Evolutionary conservation across 1,139 yeast species (phyloP).

Genomic region (Suhomyces yuchorum): DNA sequence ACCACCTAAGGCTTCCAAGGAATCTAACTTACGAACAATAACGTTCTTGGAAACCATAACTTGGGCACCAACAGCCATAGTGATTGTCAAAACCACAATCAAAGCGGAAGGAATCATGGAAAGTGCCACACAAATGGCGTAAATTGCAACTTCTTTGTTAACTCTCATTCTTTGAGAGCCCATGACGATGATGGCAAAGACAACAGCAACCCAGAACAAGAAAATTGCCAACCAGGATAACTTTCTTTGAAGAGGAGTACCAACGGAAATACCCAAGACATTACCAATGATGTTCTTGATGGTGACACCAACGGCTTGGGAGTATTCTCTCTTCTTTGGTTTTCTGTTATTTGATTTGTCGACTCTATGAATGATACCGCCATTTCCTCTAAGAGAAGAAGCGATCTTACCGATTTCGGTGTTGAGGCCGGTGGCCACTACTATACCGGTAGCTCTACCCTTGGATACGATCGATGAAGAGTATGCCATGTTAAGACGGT

Average conservation of each 20-base stretch:
- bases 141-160: conserved; percentile 47
- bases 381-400: conserved; percentile 32
- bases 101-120: conserved; percentile 59
- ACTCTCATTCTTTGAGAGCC: conserved; percentile 36
- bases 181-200: conserved; percentile 45
- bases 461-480: conserved; percentile 48
- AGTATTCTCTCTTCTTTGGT: conserved; percentile 48
- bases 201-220: conserved; percentile 40
- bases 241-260: conserved; percentile 52
- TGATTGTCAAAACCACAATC: conserved; percentile 56
- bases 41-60: conserved; percentile 49
- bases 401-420: conserved; percentile 57
- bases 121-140: conserved; percentile 47
- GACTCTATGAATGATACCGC: conserved; percentile 29
- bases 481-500: conserved; percentile 47
- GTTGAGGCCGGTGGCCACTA: conserved; percentile 45
- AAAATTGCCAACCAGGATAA: conserved; percentile 46
- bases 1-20: conserved; percentile 53
- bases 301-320: conserved; percentile 48
- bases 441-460: conserved; percentile 52
- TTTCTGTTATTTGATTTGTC: conserved; percentile 24
- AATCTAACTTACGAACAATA: conserved; percentile 47
- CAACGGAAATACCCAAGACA: conserved; percentile 37
- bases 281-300: conserved; percentile 36
- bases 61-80: conserved; percentile 52